A percentile compares a stretch with the other conserved stretches of the same genome.
Conservation (phyloP, 805 yeast species). For the Candida glaebosa region DNA sequence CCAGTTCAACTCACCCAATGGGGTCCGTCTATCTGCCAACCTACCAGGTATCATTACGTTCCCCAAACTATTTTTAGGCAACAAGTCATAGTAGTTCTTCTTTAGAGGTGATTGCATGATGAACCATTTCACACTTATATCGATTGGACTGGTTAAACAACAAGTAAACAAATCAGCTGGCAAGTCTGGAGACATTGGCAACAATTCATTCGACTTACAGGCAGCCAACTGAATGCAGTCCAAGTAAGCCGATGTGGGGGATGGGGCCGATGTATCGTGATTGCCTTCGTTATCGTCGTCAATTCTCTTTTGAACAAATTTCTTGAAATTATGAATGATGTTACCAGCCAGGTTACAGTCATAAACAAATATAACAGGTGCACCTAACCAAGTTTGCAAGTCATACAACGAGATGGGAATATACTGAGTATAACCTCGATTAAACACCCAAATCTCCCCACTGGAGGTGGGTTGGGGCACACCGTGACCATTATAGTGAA, state of each 20-base stretch:
- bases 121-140: slow-evolving; percentile 88
- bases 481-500: slow-evolving; percentile 98
- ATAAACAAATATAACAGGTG: slow-evolving; percentile 92
- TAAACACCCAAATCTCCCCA: slow-evolving; percentile 98
- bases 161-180: slow-evolving; percentile 97
- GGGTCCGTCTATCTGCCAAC: slow-evolving; percentile 88
- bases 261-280: slow-evolving; percentile 49
- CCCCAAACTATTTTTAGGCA: slow-evolving; percentile 47
- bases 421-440: slow-evolving; percentile 94
- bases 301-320: slow-evolving; percentile 84
- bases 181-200: slow-evolving; percentile 90
- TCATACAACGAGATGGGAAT: slow-evolving; percentile 96
- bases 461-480: slow-evolving; percentile 95
- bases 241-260: slow-evolving; percentile 65
- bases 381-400: slow-evolving; percentile 95
- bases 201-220: slow-evolving; percentile 76
- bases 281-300: slow-evolving; percentile 75
- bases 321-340: slow-evolving; percentile 82
- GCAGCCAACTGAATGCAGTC: slow-evolving; percentile 95
- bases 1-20: slow-evolving; percentile 95
- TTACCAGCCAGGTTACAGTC: slow-evolving; percentile 96
- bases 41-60: slow-evolving; percentile 82
- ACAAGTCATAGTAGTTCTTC: slow-evolving; percentile 46
- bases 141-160: slow-evolving; percentile 93
- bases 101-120: slow-evolving; percentile 74